These are phyloP conservation scores for Melocanna baccifera DNA, from an alignment of 176 grass and related monocot genomes.

Conservation along the genomic window DNA sequence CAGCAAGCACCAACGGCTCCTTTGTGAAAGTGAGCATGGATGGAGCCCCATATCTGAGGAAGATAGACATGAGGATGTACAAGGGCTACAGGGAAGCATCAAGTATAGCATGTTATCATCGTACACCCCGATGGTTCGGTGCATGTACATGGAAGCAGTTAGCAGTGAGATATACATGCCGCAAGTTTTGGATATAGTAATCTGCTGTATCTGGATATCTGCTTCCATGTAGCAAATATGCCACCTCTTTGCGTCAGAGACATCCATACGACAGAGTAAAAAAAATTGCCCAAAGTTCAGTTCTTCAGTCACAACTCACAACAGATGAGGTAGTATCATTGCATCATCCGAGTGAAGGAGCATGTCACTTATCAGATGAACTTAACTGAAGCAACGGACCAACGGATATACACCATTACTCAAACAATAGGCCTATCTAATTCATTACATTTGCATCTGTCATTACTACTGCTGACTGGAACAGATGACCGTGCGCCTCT, in stretches of 20 bases:
- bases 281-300: neutral
- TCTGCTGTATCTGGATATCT: neutral
- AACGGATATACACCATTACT: neutral
- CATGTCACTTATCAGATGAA: neutral
- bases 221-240: neutral
- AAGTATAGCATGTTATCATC: neutral
- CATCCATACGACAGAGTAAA: neutral
- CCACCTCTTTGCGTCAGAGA: neutral
- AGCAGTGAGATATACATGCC: neutral
- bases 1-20: neutral
- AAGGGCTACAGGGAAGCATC: constrained; percentile 67
- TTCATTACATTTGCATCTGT: neutral
- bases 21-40: constrained; percentile 97
- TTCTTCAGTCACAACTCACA: neutral
- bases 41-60: constrained; percentile 78
- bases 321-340: neutral
- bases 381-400: neutral
- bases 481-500: neutral
- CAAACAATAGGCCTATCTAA: neutral
- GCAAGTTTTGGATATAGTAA: neutral
- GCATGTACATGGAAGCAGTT: neutral
- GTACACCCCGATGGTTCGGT: neutral
- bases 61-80: constrained; percentile 71
- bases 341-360: neutral
- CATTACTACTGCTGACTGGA: neutral